These are phyloP conservation scores for Acmispon strigosus DNA, from an alignment of 306 rosid species.

Conservation along the genomic window DNA sequence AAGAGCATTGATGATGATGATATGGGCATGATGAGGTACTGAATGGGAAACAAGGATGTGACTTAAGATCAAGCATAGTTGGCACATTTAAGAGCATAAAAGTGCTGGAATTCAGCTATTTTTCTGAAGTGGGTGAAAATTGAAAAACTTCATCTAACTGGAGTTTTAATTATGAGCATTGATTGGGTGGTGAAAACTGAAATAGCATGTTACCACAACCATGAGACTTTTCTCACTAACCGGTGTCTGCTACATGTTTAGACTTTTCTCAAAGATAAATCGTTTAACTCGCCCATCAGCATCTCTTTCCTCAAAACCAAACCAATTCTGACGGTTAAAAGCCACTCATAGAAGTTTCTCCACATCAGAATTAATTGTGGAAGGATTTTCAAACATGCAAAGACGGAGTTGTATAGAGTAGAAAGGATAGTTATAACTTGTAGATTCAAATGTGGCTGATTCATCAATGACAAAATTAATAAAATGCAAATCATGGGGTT, in stretches of 20 bases:
- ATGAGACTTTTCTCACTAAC: too few species aligned
- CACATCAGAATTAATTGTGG: too few species aligned
- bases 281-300: too few species aligned
- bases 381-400: too few species aligned
- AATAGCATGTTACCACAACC: not conserved
- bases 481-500: not conserved
- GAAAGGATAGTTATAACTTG: conserved; percentile 24
- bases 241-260: too few species aligned
- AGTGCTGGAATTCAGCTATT: conserved; percentile 8
- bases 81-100: conserved; percentile 11
- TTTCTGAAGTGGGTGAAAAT: not conserved
- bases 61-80: conserved; percentile 2
- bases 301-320: too few species aligned
- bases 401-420: conserved; percentile 19
- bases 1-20: not conserved
- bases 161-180: conserved; percentile 8
- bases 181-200: not conserved
- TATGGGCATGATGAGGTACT: conserved; percentile 15
- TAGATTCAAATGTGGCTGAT: conserved; percentile 28
- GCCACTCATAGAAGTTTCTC: too few species aligned
- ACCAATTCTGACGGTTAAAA: too few species aligned
- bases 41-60: not conserved
- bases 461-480: conserved; percentile 9
- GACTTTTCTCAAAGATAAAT: too few species aligned
- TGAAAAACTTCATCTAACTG: conserved; percentile 8